A percentile compares a stretch with the other conserved stretches of the same genome.
These are phyloP conservation scores for Carex kokanica DNA, from an alignment of 176 grass and related monocot genomes.

Conservation along the genomic window DNA sequence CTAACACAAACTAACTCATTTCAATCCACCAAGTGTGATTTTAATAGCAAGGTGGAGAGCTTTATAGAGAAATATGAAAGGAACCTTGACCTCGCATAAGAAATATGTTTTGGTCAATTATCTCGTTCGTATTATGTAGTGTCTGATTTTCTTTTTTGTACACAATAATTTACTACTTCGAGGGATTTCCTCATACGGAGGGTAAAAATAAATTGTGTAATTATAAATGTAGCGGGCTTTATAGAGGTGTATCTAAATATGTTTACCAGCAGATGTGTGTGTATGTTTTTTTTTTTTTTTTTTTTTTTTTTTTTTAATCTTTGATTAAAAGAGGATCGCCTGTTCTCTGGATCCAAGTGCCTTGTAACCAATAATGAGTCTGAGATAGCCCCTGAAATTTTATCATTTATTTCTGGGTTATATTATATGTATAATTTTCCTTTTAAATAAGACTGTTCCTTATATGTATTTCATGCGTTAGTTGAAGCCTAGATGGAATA, in stretches of 20 bases:
- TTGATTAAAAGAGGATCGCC: too few species aligned
- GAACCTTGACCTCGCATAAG: neutral
- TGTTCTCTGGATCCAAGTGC: too few species aligned
- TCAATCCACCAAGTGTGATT: conserved; percentile 24
- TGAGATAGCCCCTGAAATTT: too few species aligned
- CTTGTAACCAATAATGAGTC: too few species aligned
- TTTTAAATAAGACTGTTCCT: too few species aligned
- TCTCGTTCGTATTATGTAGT: neutral
- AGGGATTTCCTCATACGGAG: neutral
- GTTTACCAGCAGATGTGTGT: neutral
- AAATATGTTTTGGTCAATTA: neutral
- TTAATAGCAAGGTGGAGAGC: conserved; percentile 17
- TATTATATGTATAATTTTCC: too few species aligned
- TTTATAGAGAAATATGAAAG: conserved; percentile 14
- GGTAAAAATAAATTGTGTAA: neutral
- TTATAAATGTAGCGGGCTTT: neutral
- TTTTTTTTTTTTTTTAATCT: neutral
- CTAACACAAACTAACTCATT: conserved; percentile 9
- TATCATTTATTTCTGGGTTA: too few species aligned
- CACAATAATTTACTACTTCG: neutral
- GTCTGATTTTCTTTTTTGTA: neutral
- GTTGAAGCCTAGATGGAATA: too few species aligned
- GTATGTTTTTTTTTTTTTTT: neutral
- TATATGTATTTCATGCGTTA: too few species aligned
- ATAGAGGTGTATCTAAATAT: neutral